Percentiles rank a stretch among this genome's conserved stretches.
phyloP scores from a whole-genome alignment of 1,139 yeast genomes.

The Lodderomyces metapsilosis region DNA sequence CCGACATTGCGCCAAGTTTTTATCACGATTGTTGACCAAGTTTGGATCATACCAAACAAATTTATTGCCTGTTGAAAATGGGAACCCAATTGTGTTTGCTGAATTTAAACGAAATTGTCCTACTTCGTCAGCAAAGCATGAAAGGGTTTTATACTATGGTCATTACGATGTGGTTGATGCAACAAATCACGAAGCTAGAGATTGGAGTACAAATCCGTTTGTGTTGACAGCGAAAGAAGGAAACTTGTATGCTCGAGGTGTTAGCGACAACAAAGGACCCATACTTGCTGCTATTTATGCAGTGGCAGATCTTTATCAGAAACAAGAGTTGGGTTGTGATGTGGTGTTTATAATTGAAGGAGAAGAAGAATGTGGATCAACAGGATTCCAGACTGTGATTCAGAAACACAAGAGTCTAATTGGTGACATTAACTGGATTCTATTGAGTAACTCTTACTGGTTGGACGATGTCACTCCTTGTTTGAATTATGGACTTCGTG shows the following conservation, averaged over 20 bases:
- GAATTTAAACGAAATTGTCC: conserved; percentile 50
- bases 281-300: conserved; percentile 85
- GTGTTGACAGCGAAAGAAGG: conserved; percentile 75
- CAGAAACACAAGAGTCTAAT: conserved; percentile 47
- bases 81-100: conserved; percentile 84
- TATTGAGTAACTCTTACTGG: conserved; percentile 93
- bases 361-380: conserved; percentile 92
- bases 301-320: conserved; percentile 66
- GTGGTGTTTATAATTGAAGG: conserved; percentile 88
- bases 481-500: conserved; percentile 89
- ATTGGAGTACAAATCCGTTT: conserved; percentile 83
- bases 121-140: conserved; percentile 7
- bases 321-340: conserved; percentile 59
- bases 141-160: conserved; percentile 81
- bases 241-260: conserved; percentile 87
- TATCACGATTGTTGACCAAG: conserved; percentile 59
- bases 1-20: conserved; percentile 79
- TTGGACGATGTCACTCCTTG: conserved; percentile 87
- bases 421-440: conserved; percentile 82
- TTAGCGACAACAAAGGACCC: conserved; percentile 94
- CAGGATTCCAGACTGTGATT: conserved; percentile 75
- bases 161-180: conserved; percentile 91
- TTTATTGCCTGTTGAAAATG: conserved; percentile 67
- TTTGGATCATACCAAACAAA: conserved; percentile 73
- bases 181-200: conserved; percentile 37